phyloP scores from a whole-genome alignment of 495 filamentous ascomycete genomes.

The Cercophora newfieldiana region DNA sequence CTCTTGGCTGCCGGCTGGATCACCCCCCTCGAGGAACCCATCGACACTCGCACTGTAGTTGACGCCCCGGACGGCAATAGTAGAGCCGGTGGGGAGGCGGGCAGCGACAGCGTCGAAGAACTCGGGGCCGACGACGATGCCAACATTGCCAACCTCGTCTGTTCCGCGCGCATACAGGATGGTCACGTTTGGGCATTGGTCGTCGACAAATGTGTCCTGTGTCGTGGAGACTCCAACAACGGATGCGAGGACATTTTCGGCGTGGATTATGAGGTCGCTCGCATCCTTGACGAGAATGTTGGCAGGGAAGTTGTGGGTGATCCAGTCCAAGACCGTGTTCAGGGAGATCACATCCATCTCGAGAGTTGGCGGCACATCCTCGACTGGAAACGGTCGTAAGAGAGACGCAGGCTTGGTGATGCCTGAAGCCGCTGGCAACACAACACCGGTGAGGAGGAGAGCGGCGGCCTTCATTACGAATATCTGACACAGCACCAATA shows the following conservation, averaged over 20 bases:
- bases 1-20: slow-evolving; percentile 39
- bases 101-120: slow-evolving; percentile 49
- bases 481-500: neutral
- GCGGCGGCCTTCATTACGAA: neutral
- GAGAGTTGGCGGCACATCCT: no score
- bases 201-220: slow-evolving; percentile 37
- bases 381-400: no score
- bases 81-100: slow-evolving; percentile 35
- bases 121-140: slow-evolving; percentile 55
- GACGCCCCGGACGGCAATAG: slow-evolving; percentile 58
- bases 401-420: no score
- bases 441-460: neutral
- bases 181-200: slow-evolving; percentile 48
- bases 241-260: slow-evolving; percentile 26
- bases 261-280: slow-evolving; percentile 22
- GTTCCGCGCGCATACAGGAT: slow-evolving; percentile 63
- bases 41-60: slow-evolving; percentile 45
- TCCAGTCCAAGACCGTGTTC: slow-evolving; percentile 29
- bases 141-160: slow-evolving; percentile 56
- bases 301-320: slow-evolving; percentile 33
- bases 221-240: slow-evolving; percentile 9
- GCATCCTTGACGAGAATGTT: slow-evolving; percentile 25
- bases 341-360: slow-evolving; percentile 12
- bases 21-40: slow-evolving; percentile 50
- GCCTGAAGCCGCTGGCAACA: neutral